Conservation (phyloP, 441 rosid genomes). For the Sinapis alba region DNA sequence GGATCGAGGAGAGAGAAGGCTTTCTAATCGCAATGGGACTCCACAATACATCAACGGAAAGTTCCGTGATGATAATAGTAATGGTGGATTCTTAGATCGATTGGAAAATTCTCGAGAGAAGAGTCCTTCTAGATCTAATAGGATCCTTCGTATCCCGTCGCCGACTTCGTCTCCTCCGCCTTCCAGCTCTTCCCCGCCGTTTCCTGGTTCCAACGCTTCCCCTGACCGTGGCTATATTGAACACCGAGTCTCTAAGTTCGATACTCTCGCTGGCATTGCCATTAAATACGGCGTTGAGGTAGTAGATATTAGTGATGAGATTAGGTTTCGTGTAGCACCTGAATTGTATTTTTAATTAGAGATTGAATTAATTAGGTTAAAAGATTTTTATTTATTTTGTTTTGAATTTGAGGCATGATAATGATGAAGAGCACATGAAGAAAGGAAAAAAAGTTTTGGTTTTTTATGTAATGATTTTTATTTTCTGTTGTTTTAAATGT, state of each 20-base stretch:
- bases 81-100: constrained; percentile 39
- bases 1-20: constrained; percentile 44
- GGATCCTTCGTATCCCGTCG: constrained; percentile 40
- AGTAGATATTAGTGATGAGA: not conserved
- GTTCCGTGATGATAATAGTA: constrained; percentile 40
- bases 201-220: constrained; percentile 29
- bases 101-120: constrained; percentile 30
- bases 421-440: no score
- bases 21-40: constrained; percentile 31
- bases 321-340: constrained; percentile 27
- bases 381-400: no score
- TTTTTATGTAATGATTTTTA: not conserved
- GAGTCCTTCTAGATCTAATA: constrained; percentile 37
- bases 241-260: constrained; percentile 50
- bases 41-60: constrained; percentile 39
- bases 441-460: no score
- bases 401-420: no score
- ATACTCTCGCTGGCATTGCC: constrained; percentile 59
- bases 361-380: no score
- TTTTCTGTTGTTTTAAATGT: not conserved
- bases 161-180: constrained; percentile 42
- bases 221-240: constrained; percentile 44
- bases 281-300: constrained; percentile 65
- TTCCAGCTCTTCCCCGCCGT: constrained; percentile 35
- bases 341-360: constrained; percentile 18